phyloP scores from a whole-genome alignment of 148 eudicot genomes.

The Rhododendron molle region DNA sequence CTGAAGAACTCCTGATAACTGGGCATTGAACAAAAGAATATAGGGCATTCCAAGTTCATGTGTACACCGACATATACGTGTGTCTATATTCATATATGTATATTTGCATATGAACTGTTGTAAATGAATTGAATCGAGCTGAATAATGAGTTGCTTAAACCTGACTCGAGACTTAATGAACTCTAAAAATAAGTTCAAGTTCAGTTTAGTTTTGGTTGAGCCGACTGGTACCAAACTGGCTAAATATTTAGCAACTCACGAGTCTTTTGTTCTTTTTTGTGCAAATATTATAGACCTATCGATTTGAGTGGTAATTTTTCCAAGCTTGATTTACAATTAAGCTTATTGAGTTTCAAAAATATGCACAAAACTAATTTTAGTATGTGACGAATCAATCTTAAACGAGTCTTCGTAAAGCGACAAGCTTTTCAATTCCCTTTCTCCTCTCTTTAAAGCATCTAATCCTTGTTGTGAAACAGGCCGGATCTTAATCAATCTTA shows the following conservation, averaged over 20 bases:
- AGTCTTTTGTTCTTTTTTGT: background rate
- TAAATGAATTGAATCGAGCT: background rate
- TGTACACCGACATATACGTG: no score
- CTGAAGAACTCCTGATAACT: no score
- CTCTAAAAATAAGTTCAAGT: background rate
- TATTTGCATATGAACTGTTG: no score
- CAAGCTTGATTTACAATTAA: background rate
- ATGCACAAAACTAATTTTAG: background rate
- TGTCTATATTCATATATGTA: background rate
- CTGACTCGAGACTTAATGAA: background rate
- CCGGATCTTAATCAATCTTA: background rate
- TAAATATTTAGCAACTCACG: background rate
- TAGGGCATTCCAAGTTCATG: no score
- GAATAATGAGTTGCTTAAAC: background rate
- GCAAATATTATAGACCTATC: background rate
- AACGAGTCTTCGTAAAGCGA: background rate
- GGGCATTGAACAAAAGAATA: no score
- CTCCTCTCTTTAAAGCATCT: background rate
- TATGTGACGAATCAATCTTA: background rate
- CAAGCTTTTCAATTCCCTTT: background rate
- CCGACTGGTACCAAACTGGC: background rate
- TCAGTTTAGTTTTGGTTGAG: background rate
- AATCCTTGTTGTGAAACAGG: constrained; percentile 8
- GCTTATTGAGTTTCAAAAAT: background rate
- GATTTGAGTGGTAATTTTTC: background rate